These are phyloP conservation scores for Suillus occidentalis DNA, from an alignment of 768 basidiomycete species.

Conservation along the genomic window DNA sequence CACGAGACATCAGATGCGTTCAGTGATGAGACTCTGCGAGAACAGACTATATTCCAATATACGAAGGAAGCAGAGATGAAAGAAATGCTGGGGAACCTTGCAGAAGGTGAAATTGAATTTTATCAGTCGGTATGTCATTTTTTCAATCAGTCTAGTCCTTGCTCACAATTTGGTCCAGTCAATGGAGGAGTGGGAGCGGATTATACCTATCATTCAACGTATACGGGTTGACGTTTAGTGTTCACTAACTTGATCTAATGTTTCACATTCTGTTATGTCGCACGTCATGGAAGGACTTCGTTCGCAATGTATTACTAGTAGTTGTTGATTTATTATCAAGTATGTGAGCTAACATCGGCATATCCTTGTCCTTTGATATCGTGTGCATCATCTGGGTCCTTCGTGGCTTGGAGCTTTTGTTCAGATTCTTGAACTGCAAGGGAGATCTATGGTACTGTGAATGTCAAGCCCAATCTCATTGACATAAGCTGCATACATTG, in stretches of 20 bases:
- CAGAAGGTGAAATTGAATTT: slow-evolving; percentile 94
- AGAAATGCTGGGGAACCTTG: slow-evolving; percentile 84
- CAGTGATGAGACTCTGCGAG: slow-evolving; percentile 90
- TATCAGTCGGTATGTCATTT: slow-evolving; percentile 71
- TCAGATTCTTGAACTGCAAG: slow-evolving; percentile 80
- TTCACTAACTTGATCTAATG: slow-evolving; percentile 16
- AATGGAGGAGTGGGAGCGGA: slow-evolving; percentile 97
- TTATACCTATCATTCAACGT: slow-evolving; percentile 90
- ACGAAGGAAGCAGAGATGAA: slow-evolving; percentile 97
- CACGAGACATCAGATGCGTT: slow-evolving; percentile 97
- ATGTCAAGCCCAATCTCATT: not conserved
- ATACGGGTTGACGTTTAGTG: slow-evolving; percentile 88
- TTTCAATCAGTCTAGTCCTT: slow-evolving; percentile 8
- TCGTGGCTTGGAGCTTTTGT: slow-evolving; percentile 49
- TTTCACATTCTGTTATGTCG: slow-evolving; percentile 13
- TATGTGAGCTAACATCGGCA: slow-evolving; percentile 7
- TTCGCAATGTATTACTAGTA: slow-evolving; percentile 13
- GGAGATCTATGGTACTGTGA: slow-evolving; percentile 50
- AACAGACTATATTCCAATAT: slow-evolving; percentile 87
- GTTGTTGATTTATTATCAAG: slow-evolving; percentile 1
- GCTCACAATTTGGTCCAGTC: slow-evolving; percentile 45
- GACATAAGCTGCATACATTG: slow-evolving; percentile 44
- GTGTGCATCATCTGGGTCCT: slow-evolving; percentile 6
- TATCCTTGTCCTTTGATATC: slow-evolving; percentile 15
- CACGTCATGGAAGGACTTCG: slow-evolving; percentile 12